phyloP scores from a whole-genome alignment of 306 rosid species.

The Cicer pinnatifidum region DNA sequence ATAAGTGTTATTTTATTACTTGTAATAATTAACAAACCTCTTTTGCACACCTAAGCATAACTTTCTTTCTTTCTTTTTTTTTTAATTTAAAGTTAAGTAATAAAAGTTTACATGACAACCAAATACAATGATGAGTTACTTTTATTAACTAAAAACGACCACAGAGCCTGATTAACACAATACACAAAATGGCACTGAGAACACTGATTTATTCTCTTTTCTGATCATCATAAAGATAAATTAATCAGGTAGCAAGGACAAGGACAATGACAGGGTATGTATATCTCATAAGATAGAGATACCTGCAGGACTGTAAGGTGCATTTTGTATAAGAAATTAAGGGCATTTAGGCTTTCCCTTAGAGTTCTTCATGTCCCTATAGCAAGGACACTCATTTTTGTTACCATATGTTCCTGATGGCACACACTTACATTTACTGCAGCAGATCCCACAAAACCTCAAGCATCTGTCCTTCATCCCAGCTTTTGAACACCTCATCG shows the following conservation, averaged over 20 bases:
- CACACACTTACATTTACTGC: conserved; percentile 75
- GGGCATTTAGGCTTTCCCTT: conserved; percentile 87
- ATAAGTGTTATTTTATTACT: too few species aligned
- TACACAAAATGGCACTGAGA: not conserved
- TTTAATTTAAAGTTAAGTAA: not conserved
- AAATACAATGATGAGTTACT: not conserved
- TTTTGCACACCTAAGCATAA: too few species aligned
- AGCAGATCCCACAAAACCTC: conserved; percentile 81
- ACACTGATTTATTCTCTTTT: conserved; percentile 38
- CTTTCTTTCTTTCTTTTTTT: too few species aligned
- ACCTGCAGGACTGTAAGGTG: not conserved
- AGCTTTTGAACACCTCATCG: conserved; percentile 62
- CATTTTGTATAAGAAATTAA: conserved; percentile 28
- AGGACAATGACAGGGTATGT: not conserved
- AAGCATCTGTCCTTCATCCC: conserved; percentile 67
- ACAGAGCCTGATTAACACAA: not conserved
- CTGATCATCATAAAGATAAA: conserved; percentile 8
- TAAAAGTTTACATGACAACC: not conserved
- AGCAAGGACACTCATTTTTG: conserved; percentile 93
- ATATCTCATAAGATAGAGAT: conserved; percentile 40
- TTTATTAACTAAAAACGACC: not conserved
- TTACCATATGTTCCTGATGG: conserved; percentile 91
- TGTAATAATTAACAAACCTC: too few species aligned
- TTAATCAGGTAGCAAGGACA: conserved; percentile 10
- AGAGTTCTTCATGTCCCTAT: conserved; percentile 67